phyloP scores from a whole-genome alignment of 2,329 filamentous ascomycete genomes.

The Mycocentrospora acerina region DNA sequence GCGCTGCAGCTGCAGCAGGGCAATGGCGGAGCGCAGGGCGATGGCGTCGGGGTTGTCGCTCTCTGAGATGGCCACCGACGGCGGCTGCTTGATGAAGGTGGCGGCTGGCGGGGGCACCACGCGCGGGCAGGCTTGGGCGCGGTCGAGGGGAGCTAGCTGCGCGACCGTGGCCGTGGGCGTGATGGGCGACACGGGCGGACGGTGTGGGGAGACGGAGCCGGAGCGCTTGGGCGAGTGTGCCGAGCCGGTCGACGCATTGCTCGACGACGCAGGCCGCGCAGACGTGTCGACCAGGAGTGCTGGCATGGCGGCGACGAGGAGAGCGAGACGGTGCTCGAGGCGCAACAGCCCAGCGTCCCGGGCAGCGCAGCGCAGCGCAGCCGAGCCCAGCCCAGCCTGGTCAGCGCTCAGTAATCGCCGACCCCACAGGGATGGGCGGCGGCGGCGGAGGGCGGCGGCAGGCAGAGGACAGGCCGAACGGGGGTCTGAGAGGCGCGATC shows the following conservation, averaged over 20 bases:
- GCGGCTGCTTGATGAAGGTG: constrained; percentile 46
- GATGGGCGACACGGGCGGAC: constrained; percentile 44
- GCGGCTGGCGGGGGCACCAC: constrained; percentile 31
- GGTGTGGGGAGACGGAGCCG: constrained; percentile 35
- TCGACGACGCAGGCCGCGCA: constrained; percentile 25
- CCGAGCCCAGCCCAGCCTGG: constrained; percentile 1
- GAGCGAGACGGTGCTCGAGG: constrained; percentile 18
- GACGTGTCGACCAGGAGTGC: constrained; percentile 38
- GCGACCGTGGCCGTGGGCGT: constrained; percentile 40
- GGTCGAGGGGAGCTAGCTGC: constrained; percentile 35
- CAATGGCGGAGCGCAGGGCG: constrained; percentile 80
- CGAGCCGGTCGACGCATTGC: constrained; percentile 24
- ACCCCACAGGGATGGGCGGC: constrained; percentile 4
- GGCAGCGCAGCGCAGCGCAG: constrained; percentile 7
- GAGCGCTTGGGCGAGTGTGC: constrained; percentile 25
- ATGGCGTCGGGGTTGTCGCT: constrained; percentile 79
- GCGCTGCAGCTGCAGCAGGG: constrained; percentile 82
- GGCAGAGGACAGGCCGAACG: not conserved
- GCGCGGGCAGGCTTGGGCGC: constrained; percentile 21
- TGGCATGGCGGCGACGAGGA: constrained; percentile 38
- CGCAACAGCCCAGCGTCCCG: constrained; percentile 17
- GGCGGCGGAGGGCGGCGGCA: constrained; percentile 1
- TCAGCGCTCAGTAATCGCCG: not conserved
- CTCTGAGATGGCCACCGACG: constrained; percentile 49
- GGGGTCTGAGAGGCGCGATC: constrained; percentile 1